Conservation (phyloP, 257 asterid genomes). For the Solanum etuberosum region DNA sequence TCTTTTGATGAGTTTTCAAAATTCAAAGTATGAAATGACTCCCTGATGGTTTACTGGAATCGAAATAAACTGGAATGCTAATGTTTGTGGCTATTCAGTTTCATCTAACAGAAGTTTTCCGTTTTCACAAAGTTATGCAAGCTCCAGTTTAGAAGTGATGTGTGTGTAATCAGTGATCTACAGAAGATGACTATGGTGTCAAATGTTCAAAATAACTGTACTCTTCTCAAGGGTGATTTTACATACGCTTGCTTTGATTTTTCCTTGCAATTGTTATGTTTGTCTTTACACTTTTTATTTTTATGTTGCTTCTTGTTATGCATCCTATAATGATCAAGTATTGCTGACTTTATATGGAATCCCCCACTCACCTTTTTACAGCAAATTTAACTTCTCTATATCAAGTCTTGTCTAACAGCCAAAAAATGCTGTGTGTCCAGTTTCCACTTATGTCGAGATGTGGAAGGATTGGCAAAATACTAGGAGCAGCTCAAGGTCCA, state of each 20-base stretch:
- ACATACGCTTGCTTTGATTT: background rate
- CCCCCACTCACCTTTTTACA: slow-evolving; percentile 6
- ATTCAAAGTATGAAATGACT: background rate
- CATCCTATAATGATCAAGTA: background rate
- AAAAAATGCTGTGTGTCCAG: slow-evolving; percentile 31
- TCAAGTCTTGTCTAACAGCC: slow-evolving; percentile 9
- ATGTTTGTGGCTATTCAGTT: background rate
- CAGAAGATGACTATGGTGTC: background rate
- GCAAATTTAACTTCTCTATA: slow-evolving; percentile 2
- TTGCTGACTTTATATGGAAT: background rate
- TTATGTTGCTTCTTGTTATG: background rate
- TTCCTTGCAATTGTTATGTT: background rate
- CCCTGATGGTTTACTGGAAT: background rate
- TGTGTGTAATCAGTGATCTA: background rate
- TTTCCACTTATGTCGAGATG: slow-evolving; percentile 88
- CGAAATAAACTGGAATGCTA: background rate
- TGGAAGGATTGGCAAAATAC: slow-evolving; percentile 53
- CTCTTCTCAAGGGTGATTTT: background rate
- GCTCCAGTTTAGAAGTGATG: background rate
- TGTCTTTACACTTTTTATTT: background rate
- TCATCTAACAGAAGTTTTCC: background rate
- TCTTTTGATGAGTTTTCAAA: background rate
- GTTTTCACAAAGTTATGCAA: background rate
- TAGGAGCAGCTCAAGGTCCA: slow-evolving; percentile 42
- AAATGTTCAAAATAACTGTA: background rate